Conservation (phyloP, 2,329 filamentous ascomycete species). For the Daldinia sp. region DNA sequence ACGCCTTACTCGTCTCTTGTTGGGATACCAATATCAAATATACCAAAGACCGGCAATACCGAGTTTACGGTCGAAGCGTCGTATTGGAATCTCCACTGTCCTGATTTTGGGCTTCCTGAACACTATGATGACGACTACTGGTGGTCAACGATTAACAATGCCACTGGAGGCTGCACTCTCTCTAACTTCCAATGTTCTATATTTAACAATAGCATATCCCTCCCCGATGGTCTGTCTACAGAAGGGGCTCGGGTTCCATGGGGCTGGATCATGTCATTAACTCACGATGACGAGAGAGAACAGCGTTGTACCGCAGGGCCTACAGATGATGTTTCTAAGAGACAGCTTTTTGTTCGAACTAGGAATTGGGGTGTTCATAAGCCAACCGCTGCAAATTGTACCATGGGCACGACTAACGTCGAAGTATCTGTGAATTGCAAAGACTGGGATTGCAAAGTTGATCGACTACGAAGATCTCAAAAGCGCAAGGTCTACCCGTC, state of each 20-base stretch:
- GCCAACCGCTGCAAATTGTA: slow-evolving; percentile 3
- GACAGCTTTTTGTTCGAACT: slow-evolving; percentile 2
- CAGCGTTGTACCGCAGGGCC: slow-evolving; percentile 2
- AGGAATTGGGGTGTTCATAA: neutral
- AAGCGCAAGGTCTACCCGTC: slow-evolving; percentile 2
- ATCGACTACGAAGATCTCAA: slow-evolving; percentile 11
- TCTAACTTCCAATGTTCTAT: neutral
- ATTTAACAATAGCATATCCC: neutral
- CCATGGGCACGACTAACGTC: slow-evolving; percentile 1
- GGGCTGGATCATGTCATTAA: slow-evolving; percentile 5
- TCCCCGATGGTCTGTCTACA: neutral
- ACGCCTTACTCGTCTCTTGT: slow-evolving; percentile 12
- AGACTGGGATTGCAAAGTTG: slow-evolving; percentile 14
- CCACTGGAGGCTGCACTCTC: neutral
- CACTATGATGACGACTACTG: slow-evolving; percentile 10
- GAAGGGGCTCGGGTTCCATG: neutral
- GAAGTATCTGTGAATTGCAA: slow-evolving; percentile 10
- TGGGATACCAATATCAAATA: slow-evolving; percentile 8
- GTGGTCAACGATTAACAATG: neutral
- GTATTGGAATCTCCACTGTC: slow-evolving; percentile 13
- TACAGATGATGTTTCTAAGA: slow-evolving; percentile 5
- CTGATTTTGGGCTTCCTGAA: neutral
- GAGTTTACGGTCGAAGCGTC: slow-evolving; percentile 11
- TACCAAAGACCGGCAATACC: slow-evolving; percentile 4
- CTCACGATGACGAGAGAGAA: slow-evolving; percentile 3